Base-by-base conservation (phyloP, 106 monocot species). In the Hemerocallis citrina region DNA sequence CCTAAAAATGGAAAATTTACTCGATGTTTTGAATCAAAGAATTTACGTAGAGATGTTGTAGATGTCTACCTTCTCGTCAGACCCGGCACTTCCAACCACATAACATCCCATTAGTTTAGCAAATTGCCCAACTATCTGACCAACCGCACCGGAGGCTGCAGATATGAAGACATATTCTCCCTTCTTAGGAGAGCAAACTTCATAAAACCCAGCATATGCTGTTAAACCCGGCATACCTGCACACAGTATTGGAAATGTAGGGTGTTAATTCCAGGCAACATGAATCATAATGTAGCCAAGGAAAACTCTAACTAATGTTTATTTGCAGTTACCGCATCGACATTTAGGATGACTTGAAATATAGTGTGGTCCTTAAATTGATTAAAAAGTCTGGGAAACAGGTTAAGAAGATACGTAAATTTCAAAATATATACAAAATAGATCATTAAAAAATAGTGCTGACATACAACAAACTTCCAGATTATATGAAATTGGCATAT, bases 61-160 rank as follows among this genome's bases (percentile, higher is more conserved):
- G 21, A 1, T 22, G 6, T 9, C 13, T 46, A 40, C 45, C 42
- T 65, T 45, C 15, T 65, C 41, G 19, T 58, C 14, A 24, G 42
- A 44, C 32, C 57, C 35, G 14, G 61, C 45, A 52, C 40, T 33
- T 32, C 63, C 63, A 34, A 48, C 63, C 43, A 63, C 47, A 48
- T 63, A 63, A 34, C 63, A 63, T 10, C 63, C 63, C 43, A 21
- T 33, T 5, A 63, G 34, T 34, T 63, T 63, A 16, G 63, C 63
- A 34, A 47, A 51, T 20, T 64, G 64, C 7, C 64, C 64, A 38
- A 64, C 64, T 25, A 51, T 48, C 37, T 64, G 64, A 34, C 63
- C 63, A 44, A 63, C 63, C 0, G 39, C 55, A 30, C 35, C 34
- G 25, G 72, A 65, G 17, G 32, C 45, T 56, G 63, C 63, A 33